Base-by-base conservation (phyloP, 495 filamentous ascomycete genomes). In the Evernia prunastri region DNA sequence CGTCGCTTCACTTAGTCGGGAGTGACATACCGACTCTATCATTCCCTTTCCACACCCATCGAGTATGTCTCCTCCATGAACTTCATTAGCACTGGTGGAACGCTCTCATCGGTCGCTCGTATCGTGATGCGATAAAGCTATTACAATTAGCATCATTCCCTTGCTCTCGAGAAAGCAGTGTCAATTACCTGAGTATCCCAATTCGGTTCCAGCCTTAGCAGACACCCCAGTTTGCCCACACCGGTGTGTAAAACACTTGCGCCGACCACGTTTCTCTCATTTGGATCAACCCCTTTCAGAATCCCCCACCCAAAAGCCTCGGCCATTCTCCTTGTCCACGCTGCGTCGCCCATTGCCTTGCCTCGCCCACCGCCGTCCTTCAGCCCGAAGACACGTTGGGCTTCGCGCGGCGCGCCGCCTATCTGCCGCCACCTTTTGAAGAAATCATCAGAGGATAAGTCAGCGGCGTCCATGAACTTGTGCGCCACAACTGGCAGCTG, bases 401-500 rank as follows among this genome's bases (percentile, higher is more conserved):
- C 83, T 72, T 99, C 95, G 15, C 96, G 81, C 9, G 92, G 89
- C 3, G 81, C 81, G 10, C 89, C 91, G 23, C 95, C 95, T 69
- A 99, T 97, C 74, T 99, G 95, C 75, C 94, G 90, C 95, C 95
- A 99, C 27, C 95, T 81, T 79, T 94, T 97, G 79, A 99, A 99
- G 76, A 97, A 99, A 65, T 97, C 94, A 57, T 97, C 94, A 0
- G 86, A 85, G 12, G 82, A 82, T 43, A 99, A 75, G 45, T 89
- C 83, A 0, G 95, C 92, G 0, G 89, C 84, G 63, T 96, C 92
- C 92, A 97, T 96, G 76, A 94, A 99, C 67, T 97, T 95, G 71
- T 96, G 92, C 63, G 91, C 84, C 4, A 89, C 77, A 6, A 99
- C 85, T 0, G 95, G 95, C 5, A 99, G 82, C 72, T 92, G 91